Conservation (phyloP, 2,329 filamentous ascomycete genomes). For the Stromatinia cepivora region DNA sequence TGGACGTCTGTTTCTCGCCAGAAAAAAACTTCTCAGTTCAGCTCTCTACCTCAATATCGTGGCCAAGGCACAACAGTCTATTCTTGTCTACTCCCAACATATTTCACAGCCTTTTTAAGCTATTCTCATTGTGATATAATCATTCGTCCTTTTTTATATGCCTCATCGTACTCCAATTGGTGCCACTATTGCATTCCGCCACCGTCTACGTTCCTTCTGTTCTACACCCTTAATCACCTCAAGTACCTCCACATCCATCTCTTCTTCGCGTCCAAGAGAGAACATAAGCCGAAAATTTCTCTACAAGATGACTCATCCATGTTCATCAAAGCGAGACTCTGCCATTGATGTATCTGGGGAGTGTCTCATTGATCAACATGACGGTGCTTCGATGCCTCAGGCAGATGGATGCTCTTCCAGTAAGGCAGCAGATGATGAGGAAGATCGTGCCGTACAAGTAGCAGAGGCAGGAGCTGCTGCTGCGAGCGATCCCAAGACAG, state of each 20-base stretch:
- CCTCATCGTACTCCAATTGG: constrained; percentile 23
- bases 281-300: not conserved
- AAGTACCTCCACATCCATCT: not conserved
- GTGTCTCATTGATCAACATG: constrained; percentile 8
- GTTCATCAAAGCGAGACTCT: constrained; percentile 2
- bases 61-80: not conserved
- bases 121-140: not conserved
- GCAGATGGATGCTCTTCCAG: constrained; percentile 23
- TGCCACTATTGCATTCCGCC: constrained; percentile 33
- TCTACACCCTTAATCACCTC: constrained; percentile 23
- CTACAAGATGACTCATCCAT: constrained; percentile 13
- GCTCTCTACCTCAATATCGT: not conserved
- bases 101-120: not conserved
- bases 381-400: constrained; percentile 18
- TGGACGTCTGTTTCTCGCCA: not conserved
- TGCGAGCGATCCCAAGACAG: constrained; percentile 10
- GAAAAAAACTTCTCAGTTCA: constrained; percentile 6
- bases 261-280: constrained; percentile 15
- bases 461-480: constrained; percentile 15
- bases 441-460: constrained; percentile 5
- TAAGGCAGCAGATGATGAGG: constrained; percentile 20
- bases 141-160: constrained; percentile 9
- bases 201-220: constrained; percentile 39
- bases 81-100: not conserved
- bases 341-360: not conserved